These are phyloP conservation scores for Metarhizium anisopliae DNA, from an alignment of 2,329 filamentous ascomycete genomes.

Conservation along the genomic window DNA sequence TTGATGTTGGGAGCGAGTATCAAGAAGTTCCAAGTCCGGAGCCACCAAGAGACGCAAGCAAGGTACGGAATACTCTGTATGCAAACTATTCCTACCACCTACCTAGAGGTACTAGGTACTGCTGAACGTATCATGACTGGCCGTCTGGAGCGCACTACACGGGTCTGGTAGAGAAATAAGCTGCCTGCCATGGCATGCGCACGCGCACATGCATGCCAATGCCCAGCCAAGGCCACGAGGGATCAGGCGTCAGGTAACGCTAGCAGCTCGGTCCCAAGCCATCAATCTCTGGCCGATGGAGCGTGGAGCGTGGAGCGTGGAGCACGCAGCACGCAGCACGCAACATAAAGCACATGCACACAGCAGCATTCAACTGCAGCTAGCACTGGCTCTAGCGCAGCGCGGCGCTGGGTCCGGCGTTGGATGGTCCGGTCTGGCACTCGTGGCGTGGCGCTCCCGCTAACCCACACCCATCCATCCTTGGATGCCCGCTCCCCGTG, in stretches of 20 bases:
- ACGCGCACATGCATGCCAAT: neutral
- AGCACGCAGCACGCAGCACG: neutral
- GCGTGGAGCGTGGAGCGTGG: too few relatives aligned
- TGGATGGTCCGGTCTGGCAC: neutral
- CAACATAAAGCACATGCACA: too few relatives aligned
- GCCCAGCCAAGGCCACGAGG: neutral
- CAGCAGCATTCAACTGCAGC: neutral
- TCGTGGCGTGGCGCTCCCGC: slow-evolving; percentile 7
- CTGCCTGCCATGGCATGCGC: neutral
- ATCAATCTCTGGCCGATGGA: neutral
- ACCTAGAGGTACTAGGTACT: too few relatives aligned
- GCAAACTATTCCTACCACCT: too few relatives aligned
- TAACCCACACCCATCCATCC: neutral
- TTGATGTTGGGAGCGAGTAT: too few relatives aligned
- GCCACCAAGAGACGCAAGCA: too few relatives aligned
- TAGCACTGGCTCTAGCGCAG: slow-evolving; percentile 2
- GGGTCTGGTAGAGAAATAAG: too few relatives aligned
- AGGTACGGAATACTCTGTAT: too few relatives aligned
- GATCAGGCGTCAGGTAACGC: neutral
- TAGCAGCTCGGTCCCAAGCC: neutral
- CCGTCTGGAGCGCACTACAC: too few relatives aligned
- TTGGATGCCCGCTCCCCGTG: neutral
- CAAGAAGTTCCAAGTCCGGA: too few relatives aligned
- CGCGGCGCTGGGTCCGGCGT: neutral
- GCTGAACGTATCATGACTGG: too few relatives aligned